These are phyloP conservation scores for Notholithocarpus densiflorus DNA, from an alignment of 306 rosid species.

Conservation along the genomic window DNA sequence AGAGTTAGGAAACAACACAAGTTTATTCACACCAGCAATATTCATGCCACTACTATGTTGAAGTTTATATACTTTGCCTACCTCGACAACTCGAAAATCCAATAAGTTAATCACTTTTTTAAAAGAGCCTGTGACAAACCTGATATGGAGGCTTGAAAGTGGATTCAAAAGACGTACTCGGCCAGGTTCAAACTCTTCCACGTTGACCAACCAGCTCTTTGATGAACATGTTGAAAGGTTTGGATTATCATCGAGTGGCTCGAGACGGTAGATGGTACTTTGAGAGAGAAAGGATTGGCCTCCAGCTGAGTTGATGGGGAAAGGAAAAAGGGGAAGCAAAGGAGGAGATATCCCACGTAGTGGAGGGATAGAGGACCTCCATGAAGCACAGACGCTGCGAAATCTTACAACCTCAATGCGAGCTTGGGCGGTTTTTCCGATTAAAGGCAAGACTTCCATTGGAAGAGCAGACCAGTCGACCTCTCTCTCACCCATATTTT, in stretches of 20 bases:
- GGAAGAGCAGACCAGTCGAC: no score
- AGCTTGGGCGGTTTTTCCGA: no score
- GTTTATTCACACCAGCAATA: not conserved
- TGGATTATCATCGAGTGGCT: not conserved
- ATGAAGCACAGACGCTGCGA: constrained; percentile 23
- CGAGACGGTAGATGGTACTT: constrained; percentile 12
- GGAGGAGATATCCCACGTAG: not conserved
- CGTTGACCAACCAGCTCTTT: constrained; percentile 26
- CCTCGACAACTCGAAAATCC: constrained; percentile 24
- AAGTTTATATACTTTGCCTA: not conserved
- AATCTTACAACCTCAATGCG: not conserved
- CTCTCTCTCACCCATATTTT: no score
- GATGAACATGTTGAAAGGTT: not conserved
- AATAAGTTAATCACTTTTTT: constrained; percentile 10
- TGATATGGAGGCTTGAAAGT: not conserved
- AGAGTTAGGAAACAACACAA: constrained; percentile 7
- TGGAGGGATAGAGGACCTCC: constrained; percentile 18
- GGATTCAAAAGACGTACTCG: constrained; percentile 18
- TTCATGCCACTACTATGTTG: not conserved
- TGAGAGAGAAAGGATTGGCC: not conserved
- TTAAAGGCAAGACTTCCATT: no score
- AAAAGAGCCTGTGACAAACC: not conserved
- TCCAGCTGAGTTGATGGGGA: not conserved
- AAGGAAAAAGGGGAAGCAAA: not conserved
- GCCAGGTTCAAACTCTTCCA: not conserved